Conservation (phyloP, 306 rosid genomes). For the Fagus crenata region DNA sequence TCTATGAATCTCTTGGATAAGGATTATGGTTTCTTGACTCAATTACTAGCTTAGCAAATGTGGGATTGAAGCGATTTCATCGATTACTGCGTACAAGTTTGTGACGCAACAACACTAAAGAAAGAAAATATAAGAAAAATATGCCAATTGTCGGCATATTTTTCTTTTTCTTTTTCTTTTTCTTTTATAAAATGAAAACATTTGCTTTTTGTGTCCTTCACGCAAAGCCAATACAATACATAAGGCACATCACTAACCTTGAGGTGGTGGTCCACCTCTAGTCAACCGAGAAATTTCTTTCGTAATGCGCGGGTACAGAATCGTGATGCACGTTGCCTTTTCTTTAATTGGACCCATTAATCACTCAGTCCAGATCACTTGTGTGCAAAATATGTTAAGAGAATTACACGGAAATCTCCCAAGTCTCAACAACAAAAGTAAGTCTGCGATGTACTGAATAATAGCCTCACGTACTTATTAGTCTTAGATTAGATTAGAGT, state of each 20-base stretch:
- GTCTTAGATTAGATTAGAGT: background rate
- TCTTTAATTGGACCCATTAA: background rate
- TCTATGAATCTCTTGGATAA: background rate
- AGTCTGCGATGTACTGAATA: background rate
- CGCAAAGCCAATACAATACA: conserved; percentile 31
- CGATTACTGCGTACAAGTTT: no score
- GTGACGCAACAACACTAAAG: no score
- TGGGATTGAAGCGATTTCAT: background rate
- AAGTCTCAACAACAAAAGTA: no score
- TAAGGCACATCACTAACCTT: conserved; percentile 16
- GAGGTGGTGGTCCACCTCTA: conserved; percentile 41
- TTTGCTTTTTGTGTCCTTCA: conserved; percentile 23
- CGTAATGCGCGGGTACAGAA: background rate
- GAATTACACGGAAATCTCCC: no score
- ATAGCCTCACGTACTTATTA: background rate
- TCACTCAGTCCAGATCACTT: background rate
- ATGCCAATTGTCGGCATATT: background rate
- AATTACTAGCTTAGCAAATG: background rate
- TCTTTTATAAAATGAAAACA: background rate
- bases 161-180: background rate
- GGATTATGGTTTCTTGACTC: background rate
- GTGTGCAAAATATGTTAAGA: background rate
- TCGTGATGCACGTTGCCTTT: background rate
- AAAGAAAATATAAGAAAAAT: no score
- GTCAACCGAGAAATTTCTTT: conserved; percentile 21